These are phyloP conservation scores for Chlorella ohadii DNA, from an alignment of 139 green algal genomes.

Conservation along the genomic window DNA sequence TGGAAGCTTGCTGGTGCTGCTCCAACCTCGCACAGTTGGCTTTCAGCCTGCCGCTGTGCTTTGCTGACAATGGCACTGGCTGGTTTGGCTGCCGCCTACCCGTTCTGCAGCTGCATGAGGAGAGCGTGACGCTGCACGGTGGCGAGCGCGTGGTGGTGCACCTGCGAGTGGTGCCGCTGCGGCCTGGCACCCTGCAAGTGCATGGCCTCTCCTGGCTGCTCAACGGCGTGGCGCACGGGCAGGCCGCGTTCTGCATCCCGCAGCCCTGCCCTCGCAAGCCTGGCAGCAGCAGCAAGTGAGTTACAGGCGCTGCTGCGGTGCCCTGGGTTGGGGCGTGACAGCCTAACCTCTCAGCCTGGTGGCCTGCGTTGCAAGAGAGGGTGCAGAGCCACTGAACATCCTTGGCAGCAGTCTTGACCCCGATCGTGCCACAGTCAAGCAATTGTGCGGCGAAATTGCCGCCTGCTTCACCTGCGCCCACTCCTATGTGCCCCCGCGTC, in stretches of 20 bases:
- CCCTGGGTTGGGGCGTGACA: too few relatives aligned
- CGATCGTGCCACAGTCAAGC: too few relatives aligned
- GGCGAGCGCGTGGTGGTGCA: slow-evolving; percentile 56
- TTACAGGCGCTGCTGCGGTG: background rate
- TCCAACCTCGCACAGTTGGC: too few relatives aligned
- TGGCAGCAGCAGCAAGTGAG: slow-evolving; percentile 32
- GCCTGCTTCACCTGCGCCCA: background rate
- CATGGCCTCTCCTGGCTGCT: slow-evolving; percentile 72
- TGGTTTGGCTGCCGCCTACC: too few relatives aligned
- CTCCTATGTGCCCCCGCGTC: background rate
- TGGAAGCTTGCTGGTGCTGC: too few relatives aligned
- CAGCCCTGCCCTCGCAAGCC: slow-evolving; percentile 37
- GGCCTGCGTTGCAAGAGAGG: too few relatives aligned
- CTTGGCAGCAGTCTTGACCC: too few relatives aligned
- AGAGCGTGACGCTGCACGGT: slow-evolving; percentile 41
- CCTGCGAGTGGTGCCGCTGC: slow-evolving; percentile 62
- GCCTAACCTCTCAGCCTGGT: too few relatives aligned
- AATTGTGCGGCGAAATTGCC: background rate
- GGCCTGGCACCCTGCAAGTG: slow-evolving; percentile 69
- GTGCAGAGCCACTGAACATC: too few relatives aligned
- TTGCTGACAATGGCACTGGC: too few relatives aligned
- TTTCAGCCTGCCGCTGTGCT: too few relatives aligned
- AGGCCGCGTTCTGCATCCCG: slow-evolving; percentile 55
- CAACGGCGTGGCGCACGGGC: slow-evolving; percentile 59
- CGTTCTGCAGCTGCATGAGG: slow-evolving; percentile 49